Conservation (phyloP, 208 protist species). For the Porcisia hertigi region DNA sequence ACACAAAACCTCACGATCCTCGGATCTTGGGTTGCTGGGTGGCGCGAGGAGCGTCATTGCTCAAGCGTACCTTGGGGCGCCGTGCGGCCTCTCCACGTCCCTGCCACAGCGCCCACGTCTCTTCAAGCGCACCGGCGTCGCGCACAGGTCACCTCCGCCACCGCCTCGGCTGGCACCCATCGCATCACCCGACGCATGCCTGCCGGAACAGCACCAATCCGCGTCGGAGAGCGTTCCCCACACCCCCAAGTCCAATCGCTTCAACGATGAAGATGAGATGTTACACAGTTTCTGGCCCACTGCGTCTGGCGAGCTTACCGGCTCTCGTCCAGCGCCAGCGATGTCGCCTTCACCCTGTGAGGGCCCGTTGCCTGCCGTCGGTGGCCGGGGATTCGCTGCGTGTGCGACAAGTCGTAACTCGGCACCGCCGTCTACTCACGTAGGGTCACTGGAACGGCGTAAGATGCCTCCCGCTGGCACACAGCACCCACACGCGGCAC, state of each 20-base stretch:
- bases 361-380: background rate
- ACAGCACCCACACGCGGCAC: background rate
- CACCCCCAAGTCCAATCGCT: background rate
- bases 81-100: slow-evolving; percentile 6
- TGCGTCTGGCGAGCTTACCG: background rate
- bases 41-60: background rate
- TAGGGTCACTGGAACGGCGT: background rate
- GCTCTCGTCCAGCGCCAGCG: background rate
- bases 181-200: background rate
- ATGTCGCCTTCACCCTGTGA: background rate
- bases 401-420: background rate
- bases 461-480: background rate
- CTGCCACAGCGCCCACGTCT: slow-evolving; percentile 25
- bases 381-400: background rate
- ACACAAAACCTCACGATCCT: background rate
- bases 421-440: background rate
- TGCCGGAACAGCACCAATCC: background rate
- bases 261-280: background rate
- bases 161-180: slow-evolving; percentile 28
- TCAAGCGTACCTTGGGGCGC: background rate
- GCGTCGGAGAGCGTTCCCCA: background rate
- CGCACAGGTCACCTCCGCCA: slow-evolving; percentile 17
- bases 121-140: slow-evolving; percentile 10
- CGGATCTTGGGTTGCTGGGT: background rate
- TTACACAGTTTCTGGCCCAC: background rate